A percentile compares a stretch with the other conserved stretches of the same genome.
phyloP scores from a whole-genome alignment of 352 stramenopile species.

The Saprolegnia diclina region DNA sequence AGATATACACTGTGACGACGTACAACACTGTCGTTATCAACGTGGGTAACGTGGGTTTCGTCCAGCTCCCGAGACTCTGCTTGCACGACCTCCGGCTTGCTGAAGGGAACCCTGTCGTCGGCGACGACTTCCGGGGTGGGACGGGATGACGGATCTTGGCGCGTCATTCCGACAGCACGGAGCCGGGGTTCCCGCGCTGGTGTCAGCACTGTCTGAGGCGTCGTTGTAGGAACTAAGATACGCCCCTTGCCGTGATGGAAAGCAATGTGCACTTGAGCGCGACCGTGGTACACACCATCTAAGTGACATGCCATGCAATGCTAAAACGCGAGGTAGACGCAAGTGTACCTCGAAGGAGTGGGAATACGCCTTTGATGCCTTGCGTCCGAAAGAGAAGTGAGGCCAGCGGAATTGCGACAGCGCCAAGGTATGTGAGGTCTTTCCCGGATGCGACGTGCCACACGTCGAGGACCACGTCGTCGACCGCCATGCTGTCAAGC shows the following conservation, averaged over 20 bases:
- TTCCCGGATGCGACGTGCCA: not conserved
- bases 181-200: no score
- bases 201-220: no score
- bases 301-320: not conserved
- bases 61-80: no score
- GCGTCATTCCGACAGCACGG: no score
- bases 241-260: conserved; percentile 4
- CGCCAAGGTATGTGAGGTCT: conserved; percentile 1
- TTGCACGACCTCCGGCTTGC: no score
- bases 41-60: no score
- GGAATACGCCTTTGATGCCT: conserved; percentile 20
- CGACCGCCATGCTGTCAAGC: conserved; percentile 7
- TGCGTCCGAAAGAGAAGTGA: conserved; percentile 17
- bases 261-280: not conserved
- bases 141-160: no score
- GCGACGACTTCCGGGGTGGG: no score
- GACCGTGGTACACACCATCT: conserved; percentile 15
- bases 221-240: not conserved
- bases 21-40: no score
- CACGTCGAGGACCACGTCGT: conserved; percentile 1
- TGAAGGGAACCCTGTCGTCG: no score
- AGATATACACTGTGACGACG: no score
- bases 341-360: conserved; percentile 10
- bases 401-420: conserved; percentile 10
- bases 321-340: not conserved